Conservation (phyloP, 257 asterid species). For the Cynanchum wilfordii region DNA sequence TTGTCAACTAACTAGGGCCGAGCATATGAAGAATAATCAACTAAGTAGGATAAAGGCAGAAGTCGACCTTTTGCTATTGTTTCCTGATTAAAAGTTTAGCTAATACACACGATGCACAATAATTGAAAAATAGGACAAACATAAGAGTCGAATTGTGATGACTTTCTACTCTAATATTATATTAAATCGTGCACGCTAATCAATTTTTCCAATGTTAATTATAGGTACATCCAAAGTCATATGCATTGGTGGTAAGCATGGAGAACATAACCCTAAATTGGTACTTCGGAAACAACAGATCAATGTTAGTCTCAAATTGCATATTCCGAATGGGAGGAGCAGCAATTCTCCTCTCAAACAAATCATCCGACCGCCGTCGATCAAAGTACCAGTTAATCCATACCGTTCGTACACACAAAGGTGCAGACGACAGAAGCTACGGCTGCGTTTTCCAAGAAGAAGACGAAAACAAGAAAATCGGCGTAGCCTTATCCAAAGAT, state of each 20-base stretch:
- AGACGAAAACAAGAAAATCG: constrained; percentile 30
- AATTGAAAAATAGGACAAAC: too few species aligned
- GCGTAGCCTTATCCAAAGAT: constrained; percentile 44
- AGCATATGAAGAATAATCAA: too few species aligned
- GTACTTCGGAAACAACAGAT: constrained; percentile 63
- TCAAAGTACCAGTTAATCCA: constrained; percentile 60
- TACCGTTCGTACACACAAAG: constrained; percentile 64
- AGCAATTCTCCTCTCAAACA: constrained; percentile 62
- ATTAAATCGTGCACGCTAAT: too few species aligned
- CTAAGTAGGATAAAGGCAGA: too few species aligned
- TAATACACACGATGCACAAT: too few species aligned
- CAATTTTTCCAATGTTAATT: neutral
- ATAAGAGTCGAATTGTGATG: too few species aligned
- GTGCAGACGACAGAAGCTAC: constrained; percentile 58
- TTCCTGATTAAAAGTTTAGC: too few species aligned
- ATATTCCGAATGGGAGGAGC: constrained; percentile 77
- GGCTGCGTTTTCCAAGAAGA: constrained; percentile 58
- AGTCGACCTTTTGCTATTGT: too few species aligned
- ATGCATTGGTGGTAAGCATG: constrained; percentile 66
- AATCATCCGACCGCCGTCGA: constrained; percentile 30
- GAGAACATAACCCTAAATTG: constrained; percentile 62
- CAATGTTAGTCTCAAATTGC: constrained; percentile 67
- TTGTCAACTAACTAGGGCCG: too few species aligned
- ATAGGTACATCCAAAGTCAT: constrained; percentile 68
- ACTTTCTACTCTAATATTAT: too few species aligned